phyloP scores from a whole-genome alignment of 306 rosid genomes.

The Arachis hypogaea region DNA sequence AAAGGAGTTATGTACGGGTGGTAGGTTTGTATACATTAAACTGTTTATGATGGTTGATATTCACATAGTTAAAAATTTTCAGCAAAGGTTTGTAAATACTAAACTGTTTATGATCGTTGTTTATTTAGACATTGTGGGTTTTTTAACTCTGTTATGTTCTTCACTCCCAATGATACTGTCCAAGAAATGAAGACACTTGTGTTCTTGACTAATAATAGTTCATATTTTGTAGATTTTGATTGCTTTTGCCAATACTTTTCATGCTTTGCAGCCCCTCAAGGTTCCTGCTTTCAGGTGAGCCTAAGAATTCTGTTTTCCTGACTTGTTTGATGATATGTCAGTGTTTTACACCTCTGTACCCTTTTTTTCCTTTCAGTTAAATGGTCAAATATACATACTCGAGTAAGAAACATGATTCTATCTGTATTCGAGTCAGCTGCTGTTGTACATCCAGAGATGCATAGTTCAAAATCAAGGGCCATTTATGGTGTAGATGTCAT shows the following conservation, averaged over 20 bases:
- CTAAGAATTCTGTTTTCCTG: conserved; percentile 23
- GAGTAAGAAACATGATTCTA: conserved; percentile 73
- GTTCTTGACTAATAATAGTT: conserved; percentile 35
- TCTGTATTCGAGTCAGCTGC: conserved; percentile 89
- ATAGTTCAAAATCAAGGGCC: conserved; percentile 75
- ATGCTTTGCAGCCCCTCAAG: conserved; percentile 91
- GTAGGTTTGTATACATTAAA: not conserved
- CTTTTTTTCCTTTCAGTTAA: conserved; percentile 54
- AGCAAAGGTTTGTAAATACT: no score
- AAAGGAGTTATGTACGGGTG: not conserved
- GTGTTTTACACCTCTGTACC: no score
- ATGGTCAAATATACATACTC: conserved; percentile 77
- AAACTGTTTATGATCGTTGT: no score
- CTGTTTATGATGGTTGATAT: no score
- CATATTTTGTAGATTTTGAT: conserved; percentile 72
- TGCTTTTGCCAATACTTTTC: conserved; percentile 83
- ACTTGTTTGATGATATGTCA: not conserved
- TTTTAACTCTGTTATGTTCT: no score
- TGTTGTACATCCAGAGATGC: conserved; percentile 87
- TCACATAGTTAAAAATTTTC: no score
- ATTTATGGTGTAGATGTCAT: conserved; percentile 94
- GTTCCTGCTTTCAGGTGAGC: conserved; percentile 92
- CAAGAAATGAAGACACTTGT: not conserved
- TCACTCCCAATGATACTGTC: not conserved
- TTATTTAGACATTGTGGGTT: no score